A percentile compares a stretch with the other conserved stretches of the same genome.
Evolutionary conservation across 768 basidiomycete genomes (phyloP).

Genomic region (Podaxis sp.): DNA sequence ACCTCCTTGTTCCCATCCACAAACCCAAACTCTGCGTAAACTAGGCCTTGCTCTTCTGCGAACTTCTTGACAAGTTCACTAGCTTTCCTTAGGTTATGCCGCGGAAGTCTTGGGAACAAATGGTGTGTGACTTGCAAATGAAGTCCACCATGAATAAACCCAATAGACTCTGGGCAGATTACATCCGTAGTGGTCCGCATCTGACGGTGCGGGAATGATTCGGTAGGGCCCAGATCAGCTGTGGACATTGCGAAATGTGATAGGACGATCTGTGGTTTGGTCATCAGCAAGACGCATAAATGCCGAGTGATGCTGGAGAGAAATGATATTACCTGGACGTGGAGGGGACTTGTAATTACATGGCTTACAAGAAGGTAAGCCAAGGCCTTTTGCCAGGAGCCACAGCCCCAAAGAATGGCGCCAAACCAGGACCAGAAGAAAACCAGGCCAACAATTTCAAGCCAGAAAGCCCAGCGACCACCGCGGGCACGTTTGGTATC

Average conservation of each 20-base stretch:
- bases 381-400: conserved; percentile 67
- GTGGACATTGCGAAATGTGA: conserved; percentile 98
- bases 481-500: conserved; percentile 65
- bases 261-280: conserved; percentile 71
- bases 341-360: conserved; percentile 83
- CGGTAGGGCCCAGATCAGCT: conserved; percentile 82
- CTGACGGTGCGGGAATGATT: conserved; percentile 93
- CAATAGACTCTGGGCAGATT: conserved; percentile 78
- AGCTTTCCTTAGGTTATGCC: conserved; percentile 88
- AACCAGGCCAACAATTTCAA: conserved; percentile 73
- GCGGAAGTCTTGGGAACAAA: conserved; percentile 91
- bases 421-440: conserved; percentile 92
- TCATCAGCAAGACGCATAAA: background rate
- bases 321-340: conserved; percentile 76
- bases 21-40: conserved; percentile 92
- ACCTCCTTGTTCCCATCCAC: conserved; percentile 85
- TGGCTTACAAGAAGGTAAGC: conserved; percentile 84
- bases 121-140: conserved; percentile 98
- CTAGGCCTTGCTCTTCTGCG: conserved; percentile 79
- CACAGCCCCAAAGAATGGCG: conserved; percentile 65
- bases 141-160: conserved; percentile 94
- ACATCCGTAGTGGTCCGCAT: conserved; percentile 98
- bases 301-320: background rate
- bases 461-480: conserved; percentile 74
- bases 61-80: conserved; percentile 85